Evolutionary conservation across 495 filamentous ascomycete species (phyloP).

Genomic region (Rostrohypoxylon terebratum): DNA sequence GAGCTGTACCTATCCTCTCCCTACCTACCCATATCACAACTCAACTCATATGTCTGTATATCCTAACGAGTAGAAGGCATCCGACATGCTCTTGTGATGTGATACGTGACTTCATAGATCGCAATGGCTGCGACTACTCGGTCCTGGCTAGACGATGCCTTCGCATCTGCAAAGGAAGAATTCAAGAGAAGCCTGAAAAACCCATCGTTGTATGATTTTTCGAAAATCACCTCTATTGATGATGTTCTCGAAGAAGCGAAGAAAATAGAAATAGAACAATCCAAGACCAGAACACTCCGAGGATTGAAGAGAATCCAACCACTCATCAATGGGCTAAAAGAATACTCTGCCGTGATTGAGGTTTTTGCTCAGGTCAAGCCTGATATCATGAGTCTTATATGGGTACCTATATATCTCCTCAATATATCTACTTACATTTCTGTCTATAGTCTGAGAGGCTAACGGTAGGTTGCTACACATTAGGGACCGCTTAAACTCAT

Average conservation of each 20-base stretch:
- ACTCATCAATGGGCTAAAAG: conserved; percentile 30
- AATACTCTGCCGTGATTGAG: conserved; percentile 28
- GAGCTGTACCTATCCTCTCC: too few species aligned
- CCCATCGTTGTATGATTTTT: conserved; percentile 34
- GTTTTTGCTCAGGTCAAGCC: conserved; percentile 29
- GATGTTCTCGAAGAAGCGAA: conserved; percentile 29
- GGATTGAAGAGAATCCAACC: conserved; percentile 24
- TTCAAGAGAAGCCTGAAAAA: conserved; percentile 32
- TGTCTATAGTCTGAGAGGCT: neutral
- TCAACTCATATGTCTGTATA: too few species aligned
- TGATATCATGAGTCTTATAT: conserved; percentile 31
- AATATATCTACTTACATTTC: neutral
- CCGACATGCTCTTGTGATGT: neutral
- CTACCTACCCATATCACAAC: too few species aligned
- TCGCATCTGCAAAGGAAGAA: conserved; percentile 34
- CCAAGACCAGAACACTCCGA: conserved; percentile 33
- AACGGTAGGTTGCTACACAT: neutral
- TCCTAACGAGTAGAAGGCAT: neutral
- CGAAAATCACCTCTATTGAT: conserved; percentile 18
- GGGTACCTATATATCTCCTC: conserved; percentile 17
- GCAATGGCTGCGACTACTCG: neutral
- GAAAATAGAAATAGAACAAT: conserved; percentile 28
- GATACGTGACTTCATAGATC: neutral
- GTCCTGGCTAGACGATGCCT: conserved; percentile 30
- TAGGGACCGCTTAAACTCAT: conserved; percentile 36